Conservation (phyloP, 73 alveolate species). For the Blepharisma japonicum region DNA sequence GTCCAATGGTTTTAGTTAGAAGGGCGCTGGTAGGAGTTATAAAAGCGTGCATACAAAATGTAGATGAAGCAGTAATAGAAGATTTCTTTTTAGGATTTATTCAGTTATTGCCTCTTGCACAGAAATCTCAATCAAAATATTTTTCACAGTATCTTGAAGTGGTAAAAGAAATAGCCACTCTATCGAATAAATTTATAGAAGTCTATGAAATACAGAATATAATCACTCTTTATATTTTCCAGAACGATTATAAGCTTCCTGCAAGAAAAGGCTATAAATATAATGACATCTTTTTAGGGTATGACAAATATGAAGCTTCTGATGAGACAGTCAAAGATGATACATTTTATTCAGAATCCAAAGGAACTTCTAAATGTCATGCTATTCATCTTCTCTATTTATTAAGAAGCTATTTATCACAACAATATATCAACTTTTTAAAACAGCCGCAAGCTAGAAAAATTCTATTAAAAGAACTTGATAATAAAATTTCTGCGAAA, state of each 20-base stretch:
- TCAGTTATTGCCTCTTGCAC: background rate
- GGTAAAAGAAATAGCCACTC: background rate
- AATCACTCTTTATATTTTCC: background rate
- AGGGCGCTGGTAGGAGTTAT: background rate
- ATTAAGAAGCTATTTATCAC: background rate
- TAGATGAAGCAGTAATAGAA: background rate
- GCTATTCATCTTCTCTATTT: background rate
- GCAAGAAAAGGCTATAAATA: background rate
- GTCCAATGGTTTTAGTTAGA: slow-evolving; percentile 13
- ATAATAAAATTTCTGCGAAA: background rate
- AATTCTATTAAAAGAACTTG: background rate
- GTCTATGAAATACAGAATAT: background rate
- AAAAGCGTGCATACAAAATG: background rate
- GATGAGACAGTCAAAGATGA: background rate
- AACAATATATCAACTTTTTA: background rate
- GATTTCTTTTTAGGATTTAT: background rate
- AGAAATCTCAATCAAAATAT: background rate
- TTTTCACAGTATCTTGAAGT: slow-evolving; percentile 11
- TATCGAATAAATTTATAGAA: background rate
- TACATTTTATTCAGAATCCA: background rate
- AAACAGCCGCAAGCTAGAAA: background rate
- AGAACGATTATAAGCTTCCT: background rate
- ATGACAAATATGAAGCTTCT: background rate
- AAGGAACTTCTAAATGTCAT: background rate
- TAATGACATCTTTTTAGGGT: slow-evolving; percentile 10